These are phyloP conservation scores for Coemansia sp. DNA, from an alignment of 192 early-diverging fungal genomes.

Conservation along the genomic window DNA sequence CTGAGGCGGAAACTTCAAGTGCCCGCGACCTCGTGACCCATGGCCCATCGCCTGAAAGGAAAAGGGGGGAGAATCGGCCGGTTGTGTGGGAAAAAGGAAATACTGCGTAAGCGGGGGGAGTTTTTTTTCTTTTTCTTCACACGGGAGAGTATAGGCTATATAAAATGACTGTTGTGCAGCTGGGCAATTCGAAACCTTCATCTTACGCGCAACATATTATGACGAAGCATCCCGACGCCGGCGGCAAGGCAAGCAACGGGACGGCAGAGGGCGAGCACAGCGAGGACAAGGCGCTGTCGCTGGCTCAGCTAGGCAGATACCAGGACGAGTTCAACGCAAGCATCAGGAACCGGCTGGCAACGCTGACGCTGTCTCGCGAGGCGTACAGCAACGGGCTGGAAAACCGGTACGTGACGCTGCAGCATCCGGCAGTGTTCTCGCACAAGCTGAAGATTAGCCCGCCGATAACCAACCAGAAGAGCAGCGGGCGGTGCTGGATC, in stretches of 20 bases:
- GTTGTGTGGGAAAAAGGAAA: no score
- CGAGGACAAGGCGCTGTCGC: conserved; percentile 1
- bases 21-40: no score
- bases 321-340: conserved; percentile 55
- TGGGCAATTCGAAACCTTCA: conserved; percentile 16
- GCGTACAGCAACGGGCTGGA: conserved; percentile 59
- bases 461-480: conserved; percentile 69
- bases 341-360: conserved; percentile 66
- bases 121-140: not conserved
- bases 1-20: no score
- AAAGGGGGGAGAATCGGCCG: no score
- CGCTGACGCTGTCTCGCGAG: conserved; percentile 63
- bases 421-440: conserved; percentile 42
- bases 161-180: conserved; percentile 37
- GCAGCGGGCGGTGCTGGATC: conserved; percentile 77
- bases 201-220: conserved; percentile 41
- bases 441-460: conserved; percentile 52
- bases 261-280: not conserved
- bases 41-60: no score
- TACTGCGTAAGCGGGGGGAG: no score
- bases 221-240: conserved; percentile 15
- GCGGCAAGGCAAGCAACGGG: conserved; percentile 7
- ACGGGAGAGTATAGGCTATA: no score
- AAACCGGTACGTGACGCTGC: conserved; percentile 51
- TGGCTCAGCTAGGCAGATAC: conserved; percentile 35